phyloP scores from a whole-genome alignment of 192 early-diverging fungal species.

The Mortierella alpina region DNA sequence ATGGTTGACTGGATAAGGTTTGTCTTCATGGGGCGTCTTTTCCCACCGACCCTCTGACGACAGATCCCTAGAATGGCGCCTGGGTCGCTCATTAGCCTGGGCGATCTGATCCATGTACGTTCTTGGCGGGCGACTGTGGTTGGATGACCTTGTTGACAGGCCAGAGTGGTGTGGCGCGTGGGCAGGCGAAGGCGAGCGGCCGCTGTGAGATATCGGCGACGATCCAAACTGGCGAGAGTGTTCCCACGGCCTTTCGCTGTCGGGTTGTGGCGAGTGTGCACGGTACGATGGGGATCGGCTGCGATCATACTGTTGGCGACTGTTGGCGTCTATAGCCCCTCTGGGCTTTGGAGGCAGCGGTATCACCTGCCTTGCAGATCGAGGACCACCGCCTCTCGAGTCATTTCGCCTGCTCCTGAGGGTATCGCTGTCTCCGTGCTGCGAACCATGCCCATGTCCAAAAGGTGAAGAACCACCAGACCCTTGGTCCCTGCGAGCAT shows the following conservation, averaged over 20 bases:
- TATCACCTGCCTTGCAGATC: slow-evolving; percentile 31
- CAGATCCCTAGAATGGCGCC: slow-evolving; percentile 12
- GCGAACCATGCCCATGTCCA: slow-evolving; percentile 7
- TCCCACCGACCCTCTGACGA: slow-evolving; percentile 36
- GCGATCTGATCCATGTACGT: slow-evolving; percentile 47
- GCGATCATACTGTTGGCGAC: slow-evolving; percentile 18
- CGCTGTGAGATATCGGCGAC: slow-evolving; percentile 5
- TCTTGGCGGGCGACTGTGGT: slow-evolving; percentile 13
- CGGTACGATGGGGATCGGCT: slow-evolving; percentile 48
- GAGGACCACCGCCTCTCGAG: slow-evolving; percentile 8
- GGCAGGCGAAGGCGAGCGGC: slow-evolving; percentile 21
- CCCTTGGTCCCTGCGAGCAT: slow-evolving; percentile 2
- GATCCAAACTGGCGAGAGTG: slow-evolving; percentile 1
- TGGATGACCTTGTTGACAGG: slow-evolving; percentile 13
- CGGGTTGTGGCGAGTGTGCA: slow-evolving; percentile 28
- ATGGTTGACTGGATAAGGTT: slow-evolving; percentile 32
- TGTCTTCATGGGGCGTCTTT: slow-evolving; percentile 43
- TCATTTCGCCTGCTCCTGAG: slow-evolving; percentile 4
- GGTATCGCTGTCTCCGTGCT: slow-evolving; percentile 4
- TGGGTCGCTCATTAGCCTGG: slow-evolving; percentile 6
- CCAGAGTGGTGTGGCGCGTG: background rate
- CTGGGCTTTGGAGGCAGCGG: slow-evolving; percentile 43
- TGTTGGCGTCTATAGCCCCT: slow-evolving; percentile 27
- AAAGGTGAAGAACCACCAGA: background rate
- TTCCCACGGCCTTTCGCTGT: slow-evolving; percentile 21